These are phyloP conservation scores for Penicillium cosmopolitanum DNA, from an alignment of 495 filamentous ascomycete species.

Conservation along the genomic window DNA sequence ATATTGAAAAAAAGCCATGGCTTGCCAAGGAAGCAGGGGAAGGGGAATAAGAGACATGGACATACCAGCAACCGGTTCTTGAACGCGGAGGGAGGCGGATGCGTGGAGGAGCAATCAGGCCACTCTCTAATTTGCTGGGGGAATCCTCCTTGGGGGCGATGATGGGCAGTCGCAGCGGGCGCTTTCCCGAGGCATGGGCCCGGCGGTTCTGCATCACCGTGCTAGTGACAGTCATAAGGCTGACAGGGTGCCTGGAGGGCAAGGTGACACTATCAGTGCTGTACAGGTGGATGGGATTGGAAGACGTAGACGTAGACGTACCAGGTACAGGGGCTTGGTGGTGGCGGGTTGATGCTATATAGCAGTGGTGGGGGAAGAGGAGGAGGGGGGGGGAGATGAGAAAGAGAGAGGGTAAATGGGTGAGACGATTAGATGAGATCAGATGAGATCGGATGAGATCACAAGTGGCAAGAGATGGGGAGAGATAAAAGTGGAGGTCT, in stretches of 20 bases:
- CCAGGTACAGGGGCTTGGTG: background rate
- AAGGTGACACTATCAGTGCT: background rate
- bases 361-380: background rate
- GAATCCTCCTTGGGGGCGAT: conserved; percentile 55
- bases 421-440: background rate
- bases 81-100: conserved; percentile 57
- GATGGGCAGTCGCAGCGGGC: conserved; percentile 43
- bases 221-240: conserved; percentile 43
- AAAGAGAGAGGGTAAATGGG: background rate
- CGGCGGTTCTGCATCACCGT: conserved; percentile 42
- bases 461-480: background rate
- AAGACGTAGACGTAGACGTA: too few species aligned
- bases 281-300: conserved; percentile 18
- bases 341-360: background rate
- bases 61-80: conserved; percentile 58
- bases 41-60: conserved; percentile 17
- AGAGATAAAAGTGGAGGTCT: background rate
- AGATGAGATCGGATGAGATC: conserved; percentile 1
- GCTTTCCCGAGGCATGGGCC: conserved; percentile 40
- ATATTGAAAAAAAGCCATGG: background rate
- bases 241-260: conserved; percentile 17
- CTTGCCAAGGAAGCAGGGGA: conserved; percentile 10
- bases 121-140: conserved; percentile 29
- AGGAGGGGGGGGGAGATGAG: background rate
- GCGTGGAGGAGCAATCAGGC: conserved; percentile 42